Base-by-base conservation (phyloP, 495 filamentous ascomycete species). In the Elaphomyces granulatus region DNA sequence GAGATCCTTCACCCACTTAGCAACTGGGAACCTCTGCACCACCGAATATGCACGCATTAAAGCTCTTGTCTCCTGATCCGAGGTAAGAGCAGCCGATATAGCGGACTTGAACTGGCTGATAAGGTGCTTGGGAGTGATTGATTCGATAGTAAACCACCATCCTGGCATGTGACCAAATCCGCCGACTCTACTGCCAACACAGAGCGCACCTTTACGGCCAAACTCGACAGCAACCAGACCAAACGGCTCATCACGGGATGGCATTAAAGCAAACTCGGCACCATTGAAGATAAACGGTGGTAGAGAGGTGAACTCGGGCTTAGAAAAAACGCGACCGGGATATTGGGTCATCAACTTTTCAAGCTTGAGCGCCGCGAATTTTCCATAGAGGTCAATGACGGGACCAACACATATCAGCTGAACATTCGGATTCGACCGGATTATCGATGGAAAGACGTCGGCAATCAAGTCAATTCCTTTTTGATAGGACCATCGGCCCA, bases 211-310 rank as follows among this genome's bases (percentile, higher is more conserved):
- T 53, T 85, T 84, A 18, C 81, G 67, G 18, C 81, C 81, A 46
- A 85, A 86, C 49, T 86, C 81, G 33, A 86, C 81, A 23, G 81
- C 81, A 3, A 85, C 81, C n/a, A 87, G 58, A 20, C 81, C 81
- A 46, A 87, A 87, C 0, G 81, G 81, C 52, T 87, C 81, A 45
- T 87, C 81, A 42, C 81, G 74, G n/a, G 78, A 83, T 3, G 81
- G 81, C 40, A 87, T 85, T 23, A 87, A 61, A 10, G 81, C 80
- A 44, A 87, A 85, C 37, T 87, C 81, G n/a, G 81, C 79, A 15
- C 81, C 81, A 36, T 72, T 80, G 59, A 85, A 85, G 45, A 87
- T 77, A 54, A 71, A 85, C 0, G 78, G 75, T 9, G 80, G 81
- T 1, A 87, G 62, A 0, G 74, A 68, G 0, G 80, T 85, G 52